Evolutionary conservation across 108 stramenopile genomes (phyloP), one percentile per base, ranked within the genome.

Genomic region (Stephanodiscus triporus): DNA sequence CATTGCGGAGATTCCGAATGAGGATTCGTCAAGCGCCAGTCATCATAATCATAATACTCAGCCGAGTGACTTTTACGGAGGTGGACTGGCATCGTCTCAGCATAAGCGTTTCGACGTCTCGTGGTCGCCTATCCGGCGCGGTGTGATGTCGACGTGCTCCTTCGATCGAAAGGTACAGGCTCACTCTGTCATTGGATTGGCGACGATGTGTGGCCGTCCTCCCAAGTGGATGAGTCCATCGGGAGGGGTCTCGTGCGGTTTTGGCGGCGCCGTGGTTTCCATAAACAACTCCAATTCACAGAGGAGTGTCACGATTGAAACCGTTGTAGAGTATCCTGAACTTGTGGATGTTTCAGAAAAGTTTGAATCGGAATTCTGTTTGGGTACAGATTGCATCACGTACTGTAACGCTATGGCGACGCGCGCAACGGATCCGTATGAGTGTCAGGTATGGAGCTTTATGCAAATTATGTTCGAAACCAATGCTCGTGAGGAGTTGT

Each of bases 161-260:
- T 94, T 99, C 56, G 96, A 99, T 89, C 90, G 98, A 0, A 97
- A 92, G 80, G 96, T 99, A 19, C 94, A 99, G 70, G 81, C 90
- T 8, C 96, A 97, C 85, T 94, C 94, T 24, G 90, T 98, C 47
- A 72, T 81, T 50, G 87, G 80, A 16, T 80, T 86, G 63, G 84
- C 82, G 24, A 86, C 88, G 27, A 70, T 78, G 61, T 80, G 77
- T 22, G 96, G 95, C 48, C 87, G 95, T 38, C 95, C 97, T 24
- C 97, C 97, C n/a, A 93, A 91, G 71, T 99, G 97, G 97, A 89
- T 97, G 88, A 85, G 80, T 22, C 89, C 93, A n/a, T 76, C 84
- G 23, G 85, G 84, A 53, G 90, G 92, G 22, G 97, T 95, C 24
- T 88, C 94, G 22, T 95, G 92, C 67, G 93, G 91, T 24, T 99